Percentiles rank a stretch among this genome's conserved stretches.
Conservation (phyloP, 2,329 filamentous ascomycete genomes). For the Hypocreales sp. region DNA sequence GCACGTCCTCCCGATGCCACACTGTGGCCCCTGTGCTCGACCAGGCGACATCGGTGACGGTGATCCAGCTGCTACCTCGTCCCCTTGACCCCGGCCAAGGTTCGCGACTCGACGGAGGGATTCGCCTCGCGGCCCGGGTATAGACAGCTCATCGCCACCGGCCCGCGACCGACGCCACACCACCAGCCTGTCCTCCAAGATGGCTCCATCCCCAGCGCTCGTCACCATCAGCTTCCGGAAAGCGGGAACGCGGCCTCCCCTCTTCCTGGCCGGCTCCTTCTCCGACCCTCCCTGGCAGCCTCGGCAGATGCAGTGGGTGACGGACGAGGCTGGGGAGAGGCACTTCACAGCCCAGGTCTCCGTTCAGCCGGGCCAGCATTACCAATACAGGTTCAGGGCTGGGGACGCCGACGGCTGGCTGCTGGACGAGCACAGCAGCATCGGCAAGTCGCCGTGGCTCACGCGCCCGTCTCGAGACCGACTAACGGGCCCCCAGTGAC, state of each 20-base stretch:
- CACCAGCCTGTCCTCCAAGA: too few relatives aligned
- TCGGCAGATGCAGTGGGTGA: conserved; percentile 45
- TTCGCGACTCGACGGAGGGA: too few relatives aligned
- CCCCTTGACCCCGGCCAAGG: too few relatives aligned
- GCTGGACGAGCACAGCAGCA: conserved; percentile 45
- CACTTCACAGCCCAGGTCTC: conserved; percentile 42
- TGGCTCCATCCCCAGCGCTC: conserved; percentile 15
- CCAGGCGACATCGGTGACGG: too few relatives aligned
- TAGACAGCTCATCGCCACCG: too few relatives aligned
- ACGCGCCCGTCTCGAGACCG: neutral
- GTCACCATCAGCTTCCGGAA: conserved; percentile 47
- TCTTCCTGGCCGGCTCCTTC: conserved; percentile 57
- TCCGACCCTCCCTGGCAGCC: conserved; percentile 51
- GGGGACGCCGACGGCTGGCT: conserved; percentile 56
- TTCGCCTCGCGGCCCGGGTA: too few relatives aligned
- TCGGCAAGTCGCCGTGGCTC: conserved; percentile 27
- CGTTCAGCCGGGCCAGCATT: conserved; percentile 38
- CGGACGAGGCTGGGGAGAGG: conserved; percentile 35
- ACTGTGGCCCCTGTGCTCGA: too few relatives aligned
- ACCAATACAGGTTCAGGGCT: conserved; percentile 63
- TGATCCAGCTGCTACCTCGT: too few relatives aligned
- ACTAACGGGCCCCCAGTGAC: conserved; percentile 1
- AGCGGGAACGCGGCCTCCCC: conserved; percentile 44
- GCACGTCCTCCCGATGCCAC: too few relatives aligned
- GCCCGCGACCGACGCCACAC: too few relatives aligned